phyloP scores from a whole-genome alignment of 768 basidiomycete genomes.

The Phaffia tasmanica region DNA sequence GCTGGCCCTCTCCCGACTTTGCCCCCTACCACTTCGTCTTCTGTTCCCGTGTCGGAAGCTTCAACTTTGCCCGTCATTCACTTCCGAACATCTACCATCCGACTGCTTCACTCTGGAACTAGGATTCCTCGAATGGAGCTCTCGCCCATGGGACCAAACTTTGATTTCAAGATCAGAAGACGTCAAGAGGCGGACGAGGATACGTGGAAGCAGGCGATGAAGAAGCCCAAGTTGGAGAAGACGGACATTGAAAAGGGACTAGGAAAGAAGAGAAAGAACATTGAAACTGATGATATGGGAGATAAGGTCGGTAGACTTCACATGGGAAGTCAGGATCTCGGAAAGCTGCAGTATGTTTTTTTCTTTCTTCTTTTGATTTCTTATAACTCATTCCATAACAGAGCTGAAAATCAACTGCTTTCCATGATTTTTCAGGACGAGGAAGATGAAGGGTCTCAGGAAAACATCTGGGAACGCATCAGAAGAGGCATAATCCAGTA shows the following conservation, averaged over 20 bases:
- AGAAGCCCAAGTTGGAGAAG: conserved; percentile 76
- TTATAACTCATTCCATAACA: too few relatives aligned
- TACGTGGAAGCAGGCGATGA: conserved; percentile 67
- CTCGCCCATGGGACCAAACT: conserved; percentile 76
- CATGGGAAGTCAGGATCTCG: conserved; percentile 76
- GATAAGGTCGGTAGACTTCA: conserved; percentile 84
- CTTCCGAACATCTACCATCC: conserved; percentile 71
- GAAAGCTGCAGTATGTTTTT: conserved; percentile 51
- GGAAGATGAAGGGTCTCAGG: conserved; percentile 91
- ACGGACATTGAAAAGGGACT: conserved; percentile 71
- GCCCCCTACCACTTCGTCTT: conserved; percentile 29
- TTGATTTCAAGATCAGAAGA: conserved; percentile 71
- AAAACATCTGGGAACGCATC: background rate
- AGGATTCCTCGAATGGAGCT: conserved; percentile 72
- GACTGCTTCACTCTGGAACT: conserved; percentile 59
- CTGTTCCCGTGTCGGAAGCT: conserved; percentile 35
- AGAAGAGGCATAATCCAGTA: too few relatives aligned
- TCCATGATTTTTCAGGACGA: conserved; percentile 38
- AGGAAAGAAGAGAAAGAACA: conserved; percentile 74
- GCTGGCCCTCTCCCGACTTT: conserved; percentile 51
- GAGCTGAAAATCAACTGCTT: background rate
- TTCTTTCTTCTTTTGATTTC: background rate
- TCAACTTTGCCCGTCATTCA: conserved; percentile 68
- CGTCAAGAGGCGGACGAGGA: conserved; percentile 65
- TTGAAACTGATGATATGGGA: conserved; percentile 97